Evolutionary conservation across 2,329 filamentous ascomycete genomes (phyloP).

Genomic region (Aureobasidium sp.): DNA sequence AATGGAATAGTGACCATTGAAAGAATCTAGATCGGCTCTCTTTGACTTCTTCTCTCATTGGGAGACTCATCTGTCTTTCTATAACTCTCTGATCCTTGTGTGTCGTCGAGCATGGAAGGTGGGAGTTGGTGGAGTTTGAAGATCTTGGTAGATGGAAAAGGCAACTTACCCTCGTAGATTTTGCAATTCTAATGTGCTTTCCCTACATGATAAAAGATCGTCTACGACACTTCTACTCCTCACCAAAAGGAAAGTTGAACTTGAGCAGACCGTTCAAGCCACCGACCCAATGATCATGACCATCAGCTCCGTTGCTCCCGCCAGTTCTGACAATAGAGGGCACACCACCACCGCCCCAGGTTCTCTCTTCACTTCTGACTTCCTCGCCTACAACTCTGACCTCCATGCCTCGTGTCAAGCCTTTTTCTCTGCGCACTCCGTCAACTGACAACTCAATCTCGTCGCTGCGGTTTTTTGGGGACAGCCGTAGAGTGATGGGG

Average conservation of each 20-base stretch:
- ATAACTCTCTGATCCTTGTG: no score
- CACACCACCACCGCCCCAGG: conserved; percentile 72
- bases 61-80: no score
- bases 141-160: no score
- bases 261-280: conserved; percentile 88
- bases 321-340: conserved; percentile 74
- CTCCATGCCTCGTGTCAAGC: conserved; percentile 49
- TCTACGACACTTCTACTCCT: conserved; percentile 26
- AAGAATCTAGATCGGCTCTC: no score
- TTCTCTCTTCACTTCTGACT: conserved; percentile 44
- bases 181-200: not conserved
- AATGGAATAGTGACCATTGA: no score
- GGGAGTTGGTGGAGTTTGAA: no score
- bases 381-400: conserved; percentile 82
- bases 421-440: conserved; percentile 34
- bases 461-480: conserved; percentile 46
- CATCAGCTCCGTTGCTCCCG: conserved; percentile 36
- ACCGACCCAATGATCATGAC: conserved; percentile 92
- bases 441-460: conserved; percentile 44
- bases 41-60: no score
- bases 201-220: not conserved
- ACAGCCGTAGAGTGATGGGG: conserved; percentile 71
- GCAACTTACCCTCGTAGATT: no score
- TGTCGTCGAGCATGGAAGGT: no score
- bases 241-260: conserved; percentile 95